phyloP scores from a whole-genome alignment of 139 green algal species.

The Protoeuglena noctilucae region DNA sequence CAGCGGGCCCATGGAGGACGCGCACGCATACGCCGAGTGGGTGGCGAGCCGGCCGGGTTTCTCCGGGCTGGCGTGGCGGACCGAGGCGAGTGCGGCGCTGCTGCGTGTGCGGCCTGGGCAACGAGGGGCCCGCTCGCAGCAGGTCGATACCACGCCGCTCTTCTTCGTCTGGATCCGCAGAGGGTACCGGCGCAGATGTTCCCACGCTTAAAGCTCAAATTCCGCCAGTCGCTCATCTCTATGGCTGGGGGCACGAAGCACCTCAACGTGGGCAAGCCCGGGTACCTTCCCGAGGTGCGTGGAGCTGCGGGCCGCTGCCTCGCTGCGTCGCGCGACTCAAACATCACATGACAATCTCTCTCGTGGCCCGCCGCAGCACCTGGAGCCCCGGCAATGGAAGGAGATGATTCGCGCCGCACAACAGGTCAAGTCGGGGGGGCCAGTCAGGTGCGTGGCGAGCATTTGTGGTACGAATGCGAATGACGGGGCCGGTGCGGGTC shows the following conservation, averaged over 20 bases:
- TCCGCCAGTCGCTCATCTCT: constrained; percentile 64
- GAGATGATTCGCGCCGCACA: constrained; percentile 37
- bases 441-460: not conserved
- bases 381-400: constrained; percentile 46
- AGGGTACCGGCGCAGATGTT: constrained; percentile 43
- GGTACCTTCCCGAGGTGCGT: not conserved
- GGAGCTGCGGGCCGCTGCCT: no score
- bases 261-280: constrained; percentile 37
- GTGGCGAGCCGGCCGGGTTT: constrained; percentile 46
- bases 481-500: no score
- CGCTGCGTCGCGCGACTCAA: no score
- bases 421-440: not conserved
- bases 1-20: constrained; percentile 38
- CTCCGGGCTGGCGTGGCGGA: constrained; percentile 8
- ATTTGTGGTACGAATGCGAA: no score
- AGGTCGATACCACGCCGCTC: no score
- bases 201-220: constrained; percentile 63
- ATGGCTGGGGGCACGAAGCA: constrained; percentile 51
- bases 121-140: no score
- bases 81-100: no score
- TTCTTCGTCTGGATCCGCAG: not conserved
- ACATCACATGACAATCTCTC: no score
- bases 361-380: no score
- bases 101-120: no score
- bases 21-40: constrained; percentile 54